Evolutionary conservation across 2,329 filamentous ascomycete species (phyloP), one percentile per base, ranked within the genome.

Genomic region (Xylariaceae sp.): DNA sequence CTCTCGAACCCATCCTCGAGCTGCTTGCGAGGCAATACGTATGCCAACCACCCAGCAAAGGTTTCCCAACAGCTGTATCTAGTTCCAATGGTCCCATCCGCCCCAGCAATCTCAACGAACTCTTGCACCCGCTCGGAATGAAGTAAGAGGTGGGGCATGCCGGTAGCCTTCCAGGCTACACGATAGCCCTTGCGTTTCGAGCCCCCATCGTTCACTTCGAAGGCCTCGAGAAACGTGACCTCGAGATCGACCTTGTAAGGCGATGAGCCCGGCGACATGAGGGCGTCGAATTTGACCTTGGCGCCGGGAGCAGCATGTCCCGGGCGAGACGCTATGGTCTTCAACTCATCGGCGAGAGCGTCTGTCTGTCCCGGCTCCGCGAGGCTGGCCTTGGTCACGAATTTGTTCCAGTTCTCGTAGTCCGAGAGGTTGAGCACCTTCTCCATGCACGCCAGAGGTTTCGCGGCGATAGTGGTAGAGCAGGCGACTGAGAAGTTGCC

Each of bases 111-210:
- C 42, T 56, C 49, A 11, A 54, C 17, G 2, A 54, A 56, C 39
- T 56, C 54, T 45, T 56, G 54, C 36, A 54, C 54, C 11, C 54
- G 54, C 47, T 56, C 52, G 11, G 54, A 48, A 6, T 19, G 54
- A 11, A 56, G 49, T 32, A 56, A 10, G 45, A 56, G 54, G n/a
- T 27, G 6, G 1, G 47, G 54, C 11, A 46, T n/a, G 3, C 47
- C 52, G 3, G 43, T 2, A 5, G 44, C 44, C 30, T 54, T 54
- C 54, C 54, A 56, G 2, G 15, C 47, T 3, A 54, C 47, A 11
- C 54, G 44, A 17, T 56, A 56, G 3, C 44, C 48, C 27, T 15
- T 49, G 11, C 40, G 3, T 6, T 19, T 4, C 22, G 27, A 12
- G 17, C 27, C 40, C 10, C n/a, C 46, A 11, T 12, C 41, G 1